These are phyloP conservation scores for Citrus glauca DNA, from an alignment of 345 rosid species.

Conservation along the genomic window DNA sequence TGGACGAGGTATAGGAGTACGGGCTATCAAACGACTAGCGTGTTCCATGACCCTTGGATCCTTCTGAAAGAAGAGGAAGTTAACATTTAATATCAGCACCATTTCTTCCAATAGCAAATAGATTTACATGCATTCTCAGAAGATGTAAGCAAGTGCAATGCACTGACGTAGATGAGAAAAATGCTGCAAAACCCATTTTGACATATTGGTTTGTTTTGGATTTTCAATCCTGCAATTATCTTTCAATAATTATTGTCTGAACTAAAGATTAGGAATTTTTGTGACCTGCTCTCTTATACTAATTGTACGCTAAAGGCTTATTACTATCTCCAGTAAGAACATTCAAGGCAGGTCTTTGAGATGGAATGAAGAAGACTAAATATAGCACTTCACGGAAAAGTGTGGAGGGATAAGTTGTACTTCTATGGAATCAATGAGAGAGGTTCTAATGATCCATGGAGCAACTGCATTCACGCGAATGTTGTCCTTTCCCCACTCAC, in stretches of 20 bases:
- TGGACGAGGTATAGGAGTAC: slow-evolving; percentile 32
- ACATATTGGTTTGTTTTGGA: not conserved
- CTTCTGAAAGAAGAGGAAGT: not conserved
- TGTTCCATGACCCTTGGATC: not conserved
- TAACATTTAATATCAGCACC: not conserved
- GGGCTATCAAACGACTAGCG: not conserved
- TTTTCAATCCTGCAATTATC: not conserved
- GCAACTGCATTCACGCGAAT: no score
- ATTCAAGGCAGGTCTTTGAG: not conserved
- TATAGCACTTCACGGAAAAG: not conserved
- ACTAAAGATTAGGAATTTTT: no score
- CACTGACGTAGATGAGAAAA: not conserved
- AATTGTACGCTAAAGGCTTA: no score
- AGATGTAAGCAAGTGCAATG: not conserved
- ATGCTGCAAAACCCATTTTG: not conserved
- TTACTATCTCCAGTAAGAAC: not conserved
- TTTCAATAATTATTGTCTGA: not conserved
- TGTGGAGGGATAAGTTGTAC: not conserved
- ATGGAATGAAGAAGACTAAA: not conserved
- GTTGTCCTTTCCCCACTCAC: no score
- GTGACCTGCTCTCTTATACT: not conserved
- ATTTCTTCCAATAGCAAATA: not conserved
- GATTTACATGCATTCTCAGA: no score
- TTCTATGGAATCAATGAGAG: not conserved
- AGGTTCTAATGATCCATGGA: no score